Conservation (phyloP, 306 rosid genomes). For the Cicer bijugum region DNA sequence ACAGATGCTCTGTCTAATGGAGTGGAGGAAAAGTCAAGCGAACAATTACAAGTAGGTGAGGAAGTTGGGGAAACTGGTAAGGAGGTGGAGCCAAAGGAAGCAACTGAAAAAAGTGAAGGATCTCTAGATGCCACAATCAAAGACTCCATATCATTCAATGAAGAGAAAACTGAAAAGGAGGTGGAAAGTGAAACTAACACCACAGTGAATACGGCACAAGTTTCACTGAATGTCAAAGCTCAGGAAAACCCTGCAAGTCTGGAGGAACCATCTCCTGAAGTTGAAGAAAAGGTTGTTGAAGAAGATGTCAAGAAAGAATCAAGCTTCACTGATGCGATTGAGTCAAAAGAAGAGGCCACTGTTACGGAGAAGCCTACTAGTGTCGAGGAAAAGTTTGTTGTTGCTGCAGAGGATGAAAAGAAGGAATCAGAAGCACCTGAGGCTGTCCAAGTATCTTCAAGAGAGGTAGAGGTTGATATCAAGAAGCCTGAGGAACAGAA, state of each 20-base stretch:
- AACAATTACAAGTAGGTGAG: constrained; percentile 35
- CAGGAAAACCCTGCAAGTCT: constrained; percentile 30
- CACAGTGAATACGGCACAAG: constrained; percentile 29
- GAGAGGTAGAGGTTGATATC: constrained; percentile 49
- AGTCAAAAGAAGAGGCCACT: constrained; percentile 32
- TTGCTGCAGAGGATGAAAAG: constrained; percentile 48
- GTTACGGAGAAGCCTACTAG: constrained; percentile 10
- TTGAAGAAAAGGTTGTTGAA: constrained; percentile 40
- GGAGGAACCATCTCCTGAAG: constrained; percentile 47
- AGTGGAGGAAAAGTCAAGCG: constrained; percentile 45
- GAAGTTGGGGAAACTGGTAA: constrained; percentile 47
- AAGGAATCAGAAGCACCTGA: constrained; percentile 45
- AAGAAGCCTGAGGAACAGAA: constrained; percentile 49
- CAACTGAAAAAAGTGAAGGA: constrained; percentile 39
- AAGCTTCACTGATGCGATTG: constrained; percentile 39
- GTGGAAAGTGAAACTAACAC: constrained; percentile 42
- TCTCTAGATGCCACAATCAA: constrained; percentile 37
- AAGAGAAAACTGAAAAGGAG: constrained; percentile 41
- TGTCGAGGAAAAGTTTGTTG: constrained; percentile 40
- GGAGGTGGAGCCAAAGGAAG: constrained; percentile 47
- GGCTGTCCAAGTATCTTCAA: constrained; percentile 42
- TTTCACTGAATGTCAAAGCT: constrained; percentile 43
- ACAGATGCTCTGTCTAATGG: constrained; percentile 27
- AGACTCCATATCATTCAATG: constrained; percentile 25
- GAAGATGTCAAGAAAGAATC: constrained; percentile 50